Evolutionary conservation across 2,329 filamentous ascomycete genomes (phyloP).

Genomic region (Metarhizium guizhouense): DNA sequence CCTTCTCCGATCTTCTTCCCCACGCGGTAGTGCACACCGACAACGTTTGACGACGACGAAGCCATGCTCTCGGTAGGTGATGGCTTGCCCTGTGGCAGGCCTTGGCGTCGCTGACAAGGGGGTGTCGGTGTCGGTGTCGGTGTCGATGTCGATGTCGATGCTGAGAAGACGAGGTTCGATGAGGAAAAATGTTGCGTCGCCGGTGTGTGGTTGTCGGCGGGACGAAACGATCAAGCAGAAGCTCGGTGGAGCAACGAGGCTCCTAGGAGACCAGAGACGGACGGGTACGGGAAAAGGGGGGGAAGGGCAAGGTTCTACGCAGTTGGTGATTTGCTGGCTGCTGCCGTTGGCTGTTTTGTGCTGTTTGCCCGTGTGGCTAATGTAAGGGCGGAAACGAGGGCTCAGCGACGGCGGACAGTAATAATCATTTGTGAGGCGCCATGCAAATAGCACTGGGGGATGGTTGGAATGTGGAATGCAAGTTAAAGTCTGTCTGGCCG

Average conservation of each 20-base stretch:
- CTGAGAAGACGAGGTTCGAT: not conserved
- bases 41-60: constrained; percentile 89
- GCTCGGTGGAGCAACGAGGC: constrained; percentile 11
- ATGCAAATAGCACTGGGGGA: not conserved
- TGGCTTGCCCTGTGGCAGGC: constrained; percentile 4
- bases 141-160: not conserved
- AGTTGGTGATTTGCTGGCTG: not conserved
- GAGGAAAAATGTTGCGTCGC: constrained; percentile 5
- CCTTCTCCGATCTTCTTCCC: constrained; percentile 99
- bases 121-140: not conserved
- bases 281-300: constrained; percentile 6
- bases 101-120: constrained; percentile 5
- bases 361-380: not conserved
- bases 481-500: constrained; percentile 4
- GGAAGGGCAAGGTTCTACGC: not conserved
- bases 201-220: constrained; percentile 3
- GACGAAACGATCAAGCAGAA: constrained; percentile 7
- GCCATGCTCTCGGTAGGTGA: constrained; percentile 49
- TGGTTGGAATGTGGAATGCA: constrained; percentile 3
- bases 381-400: not conserved
- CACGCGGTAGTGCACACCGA: constrained; percentile 96
- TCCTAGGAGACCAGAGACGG: constrained; percentile 5
- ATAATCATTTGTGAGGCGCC: constrained; percentile 12
- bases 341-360: not conserved
- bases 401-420: constrained; percentile 13